A percentile compares a stretch with the other conserved stretches of the same genome.
Conservation (phyloP, 805 yeast genomes). For the Saccharomycopsis synnaedendra region DNA sequence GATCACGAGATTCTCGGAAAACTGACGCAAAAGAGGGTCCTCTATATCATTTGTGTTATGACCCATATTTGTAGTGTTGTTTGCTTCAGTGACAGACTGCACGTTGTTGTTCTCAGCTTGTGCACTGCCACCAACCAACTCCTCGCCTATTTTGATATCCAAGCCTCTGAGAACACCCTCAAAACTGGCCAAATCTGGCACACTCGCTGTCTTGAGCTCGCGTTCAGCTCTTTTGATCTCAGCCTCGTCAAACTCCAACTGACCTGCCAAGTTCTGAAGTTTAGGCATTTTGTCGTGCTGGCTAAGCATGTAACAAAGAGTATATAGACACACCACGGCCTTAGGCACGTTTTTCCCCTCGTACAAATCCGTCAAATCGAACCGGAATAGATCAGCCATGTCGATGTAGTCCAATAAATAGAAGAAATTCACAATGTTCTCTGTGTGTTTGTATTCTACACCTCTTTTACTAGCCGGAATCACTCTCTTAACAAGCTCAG, state of each 20-base stretch:
- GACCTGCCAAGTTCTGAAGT: conserved; percentile 52
- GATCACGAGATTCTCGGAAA: no score
- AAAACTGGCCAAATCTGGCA: conserved; percentile 61
- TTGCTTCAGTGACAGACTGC: neutral
- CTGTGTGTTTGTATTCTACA: conserved; percentile 75
- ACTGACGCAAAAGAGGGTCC: no score
- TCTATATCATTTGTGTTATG: neutral
- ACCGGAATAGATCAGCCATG: conserved; percentile 80
- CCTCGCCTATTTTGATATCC: conserved; percentile 2
- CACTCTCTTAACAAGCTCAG: conserved; percentile 45
- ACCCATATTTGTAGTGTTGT: neutral
- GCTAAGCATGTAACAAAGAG: conserved; percentile 64
- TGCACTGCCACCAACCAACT: conserved; percentile 1
- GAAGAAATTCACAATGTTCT: conserved; percentile 80
- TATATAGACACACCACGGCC: conserved; percentile 88
- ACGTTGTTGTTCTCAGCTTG: neutral
- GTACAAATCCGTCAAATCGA: conserved; percentile 87
- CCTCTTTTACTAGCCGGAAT: conserved; percentile 48
- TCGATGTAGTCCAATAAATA: conserved; percentile 53
- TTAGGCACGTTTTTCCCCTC: conserved; percentile 88
- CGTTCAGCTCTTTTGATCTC: conserved; percentile 60
- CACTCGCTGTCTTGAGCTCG: conserved; percentile 49
- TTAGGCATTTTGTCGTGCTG: conserved; percentile 46
- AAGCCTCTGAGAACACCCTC: conserved; percentile 11
- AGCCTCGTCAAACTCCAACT: conserved; percentile 48